These are phyloP conservation scores for Phlebiopsis gigantea DNA, from an alignment of 768 basidiomycete genomes.

Conservation along the genomic window DNA sequence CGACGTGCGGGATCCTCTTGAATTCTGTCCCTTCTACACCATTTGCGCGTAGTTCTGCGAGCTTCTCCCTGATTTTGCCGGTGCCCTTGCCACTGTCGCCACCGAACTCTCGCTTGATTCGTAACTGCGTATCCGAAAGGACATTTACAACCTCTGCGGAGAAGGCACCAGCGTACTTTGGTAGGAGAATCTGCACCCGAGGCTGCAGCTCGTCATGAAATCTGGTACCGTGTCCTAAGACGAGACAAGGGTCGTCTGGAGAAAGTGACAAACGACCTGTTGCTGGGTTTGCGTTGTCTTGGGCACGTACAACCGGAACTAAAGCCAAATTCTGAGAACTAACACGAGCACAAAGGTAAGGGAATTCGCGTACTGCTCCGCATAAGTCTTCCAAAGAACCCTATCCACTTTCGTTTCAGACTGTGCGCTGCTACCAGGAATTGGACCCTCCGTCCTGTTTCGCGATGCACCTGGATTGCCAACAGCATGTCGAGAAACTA, in stretches of 20 bases:
- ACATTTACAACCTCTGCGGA: constrained; percentile 85
- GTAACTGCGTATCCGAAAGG: constrained; percentile 79
- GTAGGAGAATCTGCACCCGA: constrained; percentile 81
- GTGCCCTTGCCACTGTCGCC: constrained; percentile 76
- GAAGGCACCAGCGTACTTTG: constrained; percentile 70
- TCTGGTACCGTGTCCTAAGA: constrained; percentile 75
- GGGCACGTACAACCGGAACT: constrained; percentile 91
- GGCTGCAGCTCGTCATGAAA: constrained; percentile 72
- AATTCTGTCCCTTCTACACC: constrained; percentile 64
- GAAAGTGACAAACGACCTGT: constrained; percentile 69
- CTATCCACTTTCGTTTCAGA: constrained; percentile 74
- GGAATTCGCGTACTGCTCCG: constrained; percentile 61
- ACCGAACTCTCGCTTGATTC: constrained; percentile 81
- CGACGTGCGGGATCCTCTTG: constrained; percentile 82
- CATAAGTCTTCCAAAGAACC: constrained; percentile 77
- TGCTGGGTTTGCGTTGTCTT: constrained; percentile 74
- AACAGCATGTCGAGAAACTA: constrained; percentile 91
- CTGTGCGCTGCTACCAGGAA: constrained; percentile 90
- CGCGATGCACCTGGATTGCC: constrained; percentile 68
- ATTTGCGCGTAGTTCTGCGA: constrained; percentile 49
- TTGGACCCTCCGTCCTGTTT: constrained; percentile 75
- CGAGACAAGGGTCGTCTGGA: constrained; percentile 69
- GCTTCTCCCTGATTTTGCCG: constrained; percentile 56
- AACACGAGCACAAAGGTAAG: background rate
- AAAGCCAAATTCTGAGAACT: background rate